Conservation (phyloP, 352 stramenopile genomes). For the Phytophthora ramorum region DNA sequence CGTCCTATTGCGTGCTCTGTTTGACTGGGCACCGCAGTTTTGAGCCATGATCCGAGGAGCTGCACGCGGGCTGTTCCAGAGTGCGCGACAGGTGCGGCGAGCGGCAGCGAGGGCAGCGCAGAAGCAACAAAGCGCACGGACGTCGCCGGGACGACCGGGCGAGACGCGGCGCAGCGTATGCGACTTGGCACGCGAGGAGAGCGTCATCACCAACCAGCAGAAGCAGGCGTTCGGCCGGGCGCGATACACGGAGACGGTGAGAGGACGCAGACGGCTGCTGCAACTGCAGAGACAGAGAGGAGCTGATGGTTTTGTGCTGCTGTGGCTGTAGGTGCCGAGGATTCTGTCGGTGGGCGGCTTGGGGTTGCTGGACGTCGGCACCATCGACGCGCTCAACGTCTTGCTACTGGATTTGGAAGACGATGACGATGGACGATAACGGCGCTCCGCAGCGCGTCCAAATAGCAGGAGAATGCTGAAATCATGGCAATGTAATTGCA, state of each 20-base stretch:
- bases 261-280: neutral
- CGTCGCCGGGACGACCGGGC: neutral
- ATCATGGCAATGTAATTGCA: neutral
- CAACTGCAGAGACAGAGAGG: neutral
- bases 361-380: constrained; percentile 45
- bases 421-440: constrained; percentile 81
- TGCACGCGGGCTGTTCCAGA: constrained; percentile 56
- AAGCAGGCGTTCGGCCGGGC: constrained; percentile 56
- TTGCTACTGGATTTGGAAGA: constrained; percentile 55
- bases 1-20: neutral
- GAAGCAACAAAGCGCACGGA: constrained; percentile 9
- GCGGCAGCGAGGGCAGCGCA: constrained; percentile 27
- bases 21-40: constrained; percentile 21
- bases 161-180: constrained; percentile 26
- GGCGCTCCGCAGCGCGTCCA: constrained; percentile 37
- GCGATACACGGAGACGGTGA: constrained; percentile 44
- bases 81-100: constrained; percentile 58
- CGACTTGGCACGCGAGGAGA: constrained; percentile 48
- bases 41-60: constrained; percentile 58
- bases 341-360: constrained; percentile 41
- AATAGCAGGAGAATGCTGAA: constrained; percentile 32
- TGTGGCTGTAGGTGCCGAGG: constrained; percentile 49
- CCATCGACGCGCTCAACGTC: constrained; percentile 52
- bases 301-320: constrained; percentile 7
- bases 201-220: constrained; percentile 53